Conservation (phyloP, 257 asterid genomes). For the Echites panduratus region DNA sequence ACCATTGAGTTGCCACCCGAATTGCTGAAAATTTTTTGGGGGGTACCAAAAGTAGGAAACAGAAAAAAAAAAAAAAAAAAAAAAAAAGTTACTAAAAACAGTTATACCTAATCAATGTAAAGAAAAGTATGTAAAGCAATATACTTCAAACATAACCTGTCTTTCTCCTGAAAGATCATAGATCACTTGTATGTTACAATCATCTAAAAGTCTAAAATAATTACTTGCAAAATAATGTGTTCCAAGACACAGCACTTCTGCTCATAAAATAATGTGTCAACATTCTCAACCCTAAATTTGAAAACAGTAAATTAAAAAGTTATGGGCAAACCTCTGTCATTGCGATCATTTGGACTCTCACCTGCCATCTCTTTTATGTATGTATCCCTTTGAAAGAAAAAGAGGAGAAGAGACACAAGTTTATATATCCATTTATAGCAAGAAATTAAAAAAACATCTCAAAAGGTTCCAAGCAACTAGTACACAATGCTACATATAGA, state of each 20-base stretch:
- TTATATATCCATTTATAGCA: background rate
- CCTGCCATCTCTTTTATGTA: constrained; percentile 71
- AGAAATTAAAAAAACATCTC: background rate
- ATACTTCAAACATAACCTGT: background rate
- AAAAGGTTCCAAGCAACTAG: background rate
- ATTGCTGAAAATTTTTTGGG: constrained; percentile 51
- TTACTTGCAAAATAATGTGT: background rate
- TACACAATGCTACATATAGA: too few species aligned
- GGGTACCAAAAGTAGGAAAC: background rate
- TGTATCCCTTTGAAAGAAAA: constrained; percentile 60
- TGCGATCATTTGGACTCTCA: constrained; percentile 93
- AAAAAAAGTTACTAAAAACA: background rate
- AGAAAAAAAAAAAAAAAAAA: background rate
- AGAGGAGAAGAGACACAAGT: background rate
- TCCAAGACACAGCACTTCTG: background rate
- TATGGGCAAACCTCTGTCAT: constrained; percentile 75
- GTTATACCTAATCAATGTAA: background rate
- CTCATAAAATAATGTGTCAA: background rate
- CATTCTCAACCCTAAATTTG: background rate
- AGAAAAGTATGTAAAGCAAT: background rate
- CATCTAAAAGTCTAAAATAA: background rate
- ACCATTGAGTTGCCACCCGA: constrained; percentile 90
- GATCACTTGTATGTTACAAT: background rate
- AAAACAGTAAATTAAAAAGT: background rate
- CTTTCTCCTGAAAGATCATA: background rate